Evolutionary conservation across 139 green algal genomes (phyloP).

Genomic region (Picochlorum sp.): DNA sequence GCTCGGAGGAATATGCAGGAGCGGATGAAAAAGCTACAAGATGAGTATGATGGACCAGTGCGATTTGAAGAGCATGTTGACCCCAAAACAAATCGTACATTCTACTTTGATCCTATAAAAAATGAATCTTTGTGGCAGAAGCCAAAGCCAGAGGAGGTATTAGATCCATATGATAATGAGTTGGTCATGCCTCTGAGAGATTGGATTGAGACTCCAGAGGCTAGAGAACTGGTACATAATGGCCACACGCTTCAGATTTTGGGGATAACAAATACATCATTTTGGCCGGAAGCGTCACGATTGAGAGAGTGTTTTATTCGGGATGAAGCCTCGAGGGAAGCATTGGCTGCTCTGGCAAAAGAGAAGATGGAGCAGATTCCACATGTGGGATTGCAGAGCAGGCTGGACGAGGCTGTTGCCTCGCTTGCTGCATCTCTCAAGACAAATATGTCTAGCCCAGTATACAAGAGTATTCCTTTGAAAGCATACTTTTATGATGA

Average conservation of each 20-base stretch:
- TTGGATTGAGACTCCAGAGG: constrained; percentile 62
- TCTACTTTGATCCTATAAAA: constrained; percentile 15
- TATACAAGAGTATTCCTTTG: background rate
- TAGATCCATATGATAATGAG: constrained; percentile 75
- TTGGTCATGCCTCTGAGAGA: constrained; percentile 66
- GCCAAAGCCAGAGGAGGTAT: constrained; percentile 19
- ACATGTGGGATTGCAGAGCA: constrained; percentile 66
- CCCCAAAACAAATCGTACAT: constrained; percentile 16
- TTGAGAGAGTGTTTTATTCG: constrained; percentile 46
- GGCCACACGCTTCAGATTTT: constrained; percentile 68
- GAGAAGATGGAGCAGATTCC: constrained; percentile 36
- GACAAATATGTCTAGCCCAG: constrained; percentile 1
- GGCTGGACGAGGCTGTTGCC: constrained; percentile 43
- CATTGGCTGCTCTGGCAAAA: constrained; percentile 36
- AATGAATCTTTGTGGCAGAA: constrained; percentile 21
- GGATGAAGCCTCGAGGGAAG: background rate
- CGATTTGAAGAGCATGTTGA: constrained; percentile 3
- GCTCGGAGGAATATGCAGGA: constrained; percentile 52
- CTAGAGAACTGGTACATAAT: constrained; percentile 71
- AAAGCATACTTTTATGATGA: constrained; percentile 13
- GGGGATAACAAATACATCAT: constrained; percentile 73
- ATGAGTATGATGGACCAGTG: background rate
- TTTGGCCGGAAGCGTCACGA: constrained; percentile 44
- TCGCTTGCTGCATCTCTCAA: constrained; percentile 39
- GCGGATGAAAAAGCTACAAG: background rate